phyloP scores from a whole-genome alignment of 352 stramenopile species.

The Pythium diclinum region DNA sequence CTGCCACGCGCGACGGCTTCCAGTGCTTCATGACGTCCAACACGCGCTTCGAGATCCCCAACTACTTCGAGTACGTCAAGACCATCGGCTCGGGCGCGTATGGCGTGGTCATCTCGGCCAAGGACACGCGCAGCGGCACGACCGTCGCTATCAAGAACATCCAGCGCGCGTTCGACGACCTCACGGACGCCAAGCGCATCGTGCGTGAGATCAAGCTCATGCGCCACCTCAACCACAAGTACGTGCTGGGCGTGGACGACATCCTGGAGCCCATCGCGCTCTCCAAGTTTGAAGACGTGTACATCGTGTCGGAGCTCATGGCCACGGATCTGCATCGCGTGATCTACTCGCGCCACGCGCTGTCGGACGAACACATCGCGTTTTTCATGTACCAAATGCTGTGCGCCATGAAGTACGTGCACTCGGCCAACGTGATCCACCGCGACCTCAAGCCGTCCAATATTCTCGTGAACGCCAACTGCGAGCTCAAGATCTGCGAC shows the following conservation, averaged over 20 bases:
- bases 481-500: slow-evolving; percentile 86
- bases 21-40: slow-evolving; percentile 87
- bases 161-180: slow-evolving; percentile 92
- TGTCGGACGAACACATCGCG: slow-evolving; percentile 83
- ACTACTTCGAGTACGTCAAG: slow-evolving; percentile 78
- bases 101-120: slow-evolving; percentile 86
- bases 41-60: slow-evolving; percentile 79
- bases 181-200: slow-evolving; percentile 99
- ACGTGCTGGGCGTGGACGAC: slow-evolving; percentile 78
- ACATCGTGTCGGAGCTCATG: slow-evolving; percentile 91
- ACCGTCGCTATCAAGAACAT: slow-evolving; percentile 94
- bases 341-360: slow-evolving; percentile 85
- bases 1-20: slow-evolving; percentile 52
- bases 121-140: slow-evolving; percentile 37
- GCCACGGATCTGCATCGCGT: slow-evolving; percentile 88
- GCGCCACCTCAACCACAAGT: slow-evolving; percentile 90
- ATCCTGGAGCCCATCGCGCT: slow-evolving; percentile 67
- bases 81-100: slow-evolving; percentile 90
- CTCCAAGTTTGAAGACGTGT: slow-evolving; percentile 83
- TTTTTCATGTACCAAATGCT: slow-evolving; percentile 93
- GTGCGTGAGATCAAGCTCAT: slow-evolving; percentile 96
- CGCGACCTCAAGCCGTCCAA: slow-evolving; percentile 98
- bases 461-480: slow-evolving; percentile 94
- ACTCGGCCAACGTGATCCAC: slow-evolving; percentile 93
- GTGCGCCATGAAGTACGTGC: slow-evolving; percentile 91